A percentile compares a stretch with the other conserved stretches of the same genome.
phyloP scores from a whole-genome alignment of 2,329 filamentous ascomycete species.

The Stemphylium beticola region DNA sequence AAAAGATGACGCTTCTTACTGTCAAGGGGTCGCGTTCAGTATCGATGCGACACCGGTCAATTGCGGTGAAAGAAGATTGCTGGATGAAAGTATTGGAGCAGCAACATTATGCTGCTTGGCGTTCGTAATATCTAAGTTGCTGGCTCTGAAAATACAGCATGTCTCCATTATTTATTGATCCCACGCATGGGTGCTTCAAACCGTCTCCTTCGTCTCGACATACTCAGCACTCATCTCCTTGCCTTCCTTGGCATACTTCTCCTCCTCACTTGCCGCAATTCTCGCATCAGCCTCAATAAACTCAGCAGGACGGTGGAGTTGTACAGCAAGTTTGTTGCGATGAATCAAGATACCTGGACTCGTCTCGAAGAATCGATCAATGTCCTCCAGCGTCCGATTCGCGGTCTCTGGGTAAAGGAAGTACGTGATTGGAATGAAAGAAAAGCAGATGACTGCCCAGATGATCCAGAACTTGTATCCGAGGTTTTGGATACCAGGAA shows the following conservation, averaged over 20 bases:
- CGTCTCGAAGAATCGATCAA: conserved; percentile 52
- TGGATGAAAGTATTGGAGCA: too few species aligned
- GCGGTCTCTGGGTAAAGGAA: conserved; percentile 62
- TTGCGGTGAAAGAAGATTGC: too few species aligned
- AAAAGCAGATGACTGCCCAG: conserved; percentile 61
- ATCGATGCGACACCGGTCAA: too few species aligned
- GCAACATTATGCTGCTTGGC: too few species aligned
- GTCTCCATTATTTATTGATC: fast-evolving
- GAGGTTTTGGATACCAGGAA: conserved; percentile 50
- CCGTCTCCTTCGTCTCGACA: conserved; percentile 35
- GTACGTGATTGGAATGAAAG: conserved; percentile 60
- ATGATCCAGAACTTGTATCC: conserved; percentile 62
- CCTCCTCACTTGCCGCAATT: conserved; percentile 30
- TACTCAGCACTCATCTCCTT: conserved; percentile 26
- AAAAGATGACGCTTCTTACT: too few species aligned
- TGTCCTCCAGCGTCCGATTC: conserved; percentile 55
- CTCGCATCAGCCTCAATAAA: conserved; percentile 57
- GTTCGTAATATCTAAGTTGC: too few species aligned
- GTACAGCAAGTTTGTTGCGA: conserved; percentile 56
- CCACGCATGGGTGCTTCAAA: conserved; percentile 9
- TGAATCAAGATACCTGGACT: conserved; percentile 53
- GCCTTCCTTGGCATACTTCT: conserved; percentile 8
- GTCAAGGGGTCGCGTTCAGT: too few species aligned
- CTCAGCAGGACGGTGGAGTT: conserved; percentile 54
- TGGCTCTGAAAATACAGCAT: neutral